Evolutionary conservation across 768 basidiomycete species (phyloP).

Genomic region (Polyporus arcularius): DNA sequence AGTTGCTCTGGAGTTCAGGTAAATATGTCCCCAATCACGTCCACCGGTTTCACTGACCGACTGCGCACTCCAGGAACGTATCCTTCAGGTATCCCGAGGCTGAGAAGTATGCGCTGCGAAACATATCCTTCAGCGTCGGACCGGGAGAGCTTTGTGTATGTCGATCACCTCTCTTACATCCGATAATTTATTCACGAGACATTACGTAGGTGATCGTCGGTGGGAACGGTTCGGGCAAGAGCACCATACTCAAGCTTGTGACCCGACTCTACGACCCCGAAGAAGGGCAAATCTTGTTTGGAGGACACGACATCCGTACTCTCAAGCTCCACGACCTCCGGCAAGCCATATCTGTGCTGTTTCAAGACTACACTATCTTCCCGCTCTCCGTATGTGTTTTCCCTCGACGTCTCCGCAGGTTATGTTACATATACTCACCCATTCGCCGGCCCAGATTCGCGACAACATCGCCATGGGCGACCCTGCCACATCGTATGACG

Average conservation of each 20-base stretch:
- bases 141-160: constrained; percentile 75
- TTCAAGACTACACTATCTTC: constrained; percentile 82
- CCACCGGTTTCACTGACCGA: background rate
- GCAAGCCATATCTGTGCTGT: constrained; percentile 70
- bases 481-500: constrained; percentile 52
- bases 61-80: constrained; percentile 50
- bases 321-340: constrained; percentile 63
- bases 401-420: background rate
- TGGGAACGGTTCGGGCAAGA: constrained; percentile 76
- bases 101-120: constrained; percentile 51
- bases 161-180: background rate
- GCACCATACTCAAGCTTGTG: constrained; percentile 75
- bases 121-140: constrained; percentile 69
- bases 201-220: constrained; percentile 69
- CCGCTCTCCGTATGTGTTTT: constrained; percentile 64
- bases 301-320: constrained; percentile 61
- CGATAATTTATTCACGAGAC: constrained; percentile 1
- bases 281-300: constrained; percentile 68
- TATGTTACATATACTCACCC: background rate
- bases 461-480: constrained; percentile 81
- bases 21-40: constrained; percentile 3
- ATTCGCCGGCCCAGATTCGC: constrained; percentile 50
- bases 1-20: constrained; percentile 60
- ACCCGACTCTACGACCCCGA: constrained; percentile 68
- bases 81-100: constrained; percentile 68